Base-by-base conservation (phyloP, 2,329 filamentous ascomycete genomes). In the Paracoccidioides lutzii region DNA sequence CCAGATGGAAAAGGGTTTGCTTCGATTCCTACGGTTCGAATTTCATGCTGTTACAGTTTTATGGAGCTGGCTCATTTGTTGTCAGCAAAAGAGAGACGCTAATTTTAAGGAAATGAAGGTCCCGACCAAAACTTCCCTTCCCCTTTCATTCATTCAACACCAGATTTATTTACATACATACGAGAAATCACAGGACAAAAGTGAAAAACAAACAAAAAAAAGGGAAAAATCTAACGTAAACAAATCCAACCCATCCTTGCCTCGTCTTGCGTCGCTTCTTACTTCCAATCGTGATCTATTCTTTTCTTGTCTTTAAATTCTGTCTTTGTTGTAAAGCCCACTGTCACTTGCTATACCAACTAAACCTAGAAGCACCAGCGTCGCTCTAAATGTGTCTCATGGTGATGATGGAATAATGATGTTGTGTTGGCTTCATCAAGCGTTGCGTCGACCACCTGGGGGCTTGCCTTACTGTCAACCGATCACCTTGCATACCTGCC, bases 131-230 rank as follows among this genome's bases (percentile, higher is more conserved):
- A 22, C 43, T 45, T 45, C 5, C 22, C 22, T 10, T 10, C 8
- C 42, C 22, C 30, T 30, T 22, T 22, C 22, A 54, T 54, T 51
- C 54, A 52, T 52, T 22, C 38, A 45, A 28, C 22, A 12, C 9
- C 40, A 45, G 43, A 32, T 12, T 44, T 52, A 41, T 52, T 51
- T 49, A 52, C 38, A 41, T 49, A 52, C 28, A 53, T 56, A 48
- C 15, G 33, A 48, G 22, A 33, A 48, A 53, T n/a, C 15, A 46
- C 12, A n/a, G n/a, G 44, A 3, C 4, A n/a, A 46, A 32, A 46
- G 14, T 1, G 8, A n/a, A 33, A n/a, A 7, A 46, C n/a, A n/a
- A 46, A 15, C 12, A 7, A 14, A 46, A n/a, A 15, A 14, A 33
- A 33, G n/a, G 44, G 15, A n/a, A 33, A 46, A 15, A 8, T 30